Evolutionary conservation across 129 eudicot species (phyloP), one percentile per base, ranked within the genome.

Genomic region (Apium graveolens): DNA sequence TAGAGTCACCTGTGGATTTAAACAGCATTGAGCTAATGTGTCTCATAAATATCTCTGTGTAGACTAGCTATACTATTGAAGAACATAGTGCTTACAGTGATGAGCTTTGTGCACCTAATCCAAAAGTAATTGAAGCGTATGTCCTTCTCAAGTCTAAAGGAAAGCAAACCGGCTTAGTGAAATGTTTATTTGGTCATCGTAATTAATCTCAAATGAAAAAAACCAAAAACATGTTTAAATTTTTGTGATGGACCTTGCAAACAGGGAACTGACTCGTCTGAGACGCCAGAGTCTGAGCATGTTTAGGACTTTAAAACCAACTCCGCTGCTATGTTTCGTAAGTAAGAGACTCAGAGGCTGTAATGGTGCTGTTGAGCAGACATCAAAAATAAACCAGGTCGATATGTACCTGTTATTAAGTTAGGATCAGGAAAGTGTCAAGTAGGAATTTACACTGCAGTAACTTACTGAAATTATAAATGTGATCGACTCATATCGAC

Each of bases 231-330:
- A 73, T n/a, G 31, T 68, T 76, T 43, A 24, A 79, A 62, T 73
- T 32, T 57, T 73, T n/a, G 41, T 74, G 32, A 34, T 37, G 66
- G 60, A 95, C 99, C 99, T 90, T 81, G 97, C 97, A 74, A 96
- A 96, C 78, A 96, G 91, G 78, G 93, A 87, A 83, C 99, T 96
- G 82, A 96, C 99, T 89, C 99, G 82, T 75, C 97, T 86, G 73
- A 96, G 97, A 81, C 99, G 96, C 99, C 99, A 96, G 31, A 96
- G 86, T 75, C 99, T 84, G 76, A 96, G 97, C 97, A 96, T 96
- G 78, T 92, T 86, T 42, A 95, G 96, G 80, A 89, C 45, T 82
- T 89, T 81, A 68, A 90, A 92, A 1, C 95, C 92, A 4, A 95
- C 66, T 35, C 90, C 97, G 35, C 90, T 86, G 62, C 78, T 82